phyloP scores from a whole-genome alignment of 1,284 basidiomycete genomes.

The Trichosporon inkin region DNA sequence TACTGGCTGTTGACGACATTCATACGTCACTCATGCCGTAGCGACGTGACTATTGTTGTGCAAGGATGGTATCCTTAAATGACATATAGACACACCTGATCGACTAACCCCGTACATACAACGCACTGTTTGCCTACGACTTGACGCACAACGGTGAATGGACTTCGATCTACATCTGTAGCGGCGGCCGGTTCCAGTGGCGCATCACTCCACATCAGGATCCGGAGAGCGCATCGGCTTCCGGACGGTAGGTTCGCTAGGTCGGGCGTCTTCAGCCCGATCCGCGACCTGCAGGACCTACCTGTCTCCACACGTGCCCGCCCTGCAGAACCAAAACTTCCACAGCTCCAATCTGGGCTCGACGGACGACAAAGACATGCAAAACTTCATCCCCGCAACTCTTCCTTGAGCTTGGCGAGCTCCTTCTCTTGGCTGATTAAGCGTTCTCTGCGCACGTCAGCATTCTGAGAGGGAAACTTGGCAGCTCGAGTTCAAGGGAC shows the following conservation, averaged over 20 bases:
- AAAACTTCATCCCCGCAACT: conserved; percentile 10
- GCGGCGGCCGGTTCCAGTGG: too few relatives aligned
- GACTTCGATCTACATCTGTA: too few relatives aligned
- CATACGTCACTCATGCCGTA: conserved; percentile 5
- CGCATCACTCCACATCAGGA: too few relatives aligned
- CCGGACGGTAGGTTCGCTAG: too few relatives aligned
- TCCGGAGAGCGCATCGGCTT: too few relatives aligned
- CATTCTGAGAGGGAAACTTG: not conserved
- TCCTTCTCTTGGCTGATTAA: conserved; percentile 57
- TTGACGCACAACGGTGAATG: too few relatives aligned
- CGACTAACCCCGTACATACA: not conserved
- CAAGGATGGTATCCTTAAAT: conserved; percentile 8
- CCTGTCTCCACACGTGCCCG: too few relatives aligned
- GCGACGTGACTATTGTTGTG: not conserved
- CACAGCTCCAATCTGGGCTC: too few relatives aligned
- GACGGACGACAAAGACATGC: too few relatives aligned
- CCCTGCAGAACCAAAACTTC: too few relatives aligned
- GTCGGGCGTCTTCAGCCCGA: too few relatives aligned
- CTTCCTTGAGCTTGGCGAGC: conserved; percentile 24
- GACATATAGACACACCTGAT: not conserved
- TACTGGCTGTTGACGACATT: not conserved
- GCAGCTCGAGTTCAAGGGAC: not conserved
- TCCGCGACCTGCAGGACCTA: too few relatives aligned
- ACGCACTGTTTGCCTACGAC: not conserved
- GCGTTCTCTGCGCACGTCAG: conserved; percentile 28